Percentiles rank a stretch among this genome's conserved stretches.
Evolutionary conservation across 306 rosid species (phyloP).

Genomic region (Quercus berberidifolia): DNA sequence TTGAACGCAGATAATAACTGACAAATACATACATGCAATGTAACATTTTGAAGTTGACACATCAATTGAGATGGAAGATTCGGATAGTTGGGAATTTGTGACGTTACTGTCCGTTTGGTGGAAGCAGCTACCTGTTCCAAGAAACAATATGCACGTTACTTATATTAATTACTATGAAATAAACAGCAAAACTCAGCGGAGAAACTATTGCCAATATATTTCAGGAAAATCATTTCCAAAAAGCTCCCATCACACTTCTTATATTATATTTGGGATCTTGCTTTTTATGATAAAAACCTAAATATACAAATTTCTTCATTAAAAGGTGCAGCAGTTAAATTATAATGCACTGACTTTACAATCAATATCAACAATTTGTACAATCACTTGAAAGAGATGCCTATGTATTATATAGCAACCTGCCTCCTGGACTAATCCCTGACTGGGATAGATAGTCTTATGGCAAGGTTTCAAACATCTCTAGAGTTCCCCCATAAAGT

Average conservation of each 20-base stretch:
- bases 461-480: no score
- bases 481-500: no score
- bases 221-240: not conserved
- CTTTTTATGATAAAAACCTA: not conserved
- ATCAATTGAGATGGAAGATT: slow-evolving; percentile 84
- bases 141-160: slow-evolving; percentile 6
- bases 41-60: slow-evolving; percentile 86
- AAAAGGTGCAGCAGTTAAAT: not conserved
- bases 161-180: not conserved
- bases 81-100: slow-evolving; percentile 94
- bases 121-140: slow-evolving; percentile 81
- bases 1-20: no score
- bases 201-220: not conserved
- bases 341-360: not conserved
- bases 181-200: not conserved
- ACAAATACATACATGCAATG: slow-evolving; percentile 63
- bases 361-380: not conserved
- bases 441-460: no score
- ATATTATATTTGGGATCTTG: not conserved
- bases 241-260: not conserved
- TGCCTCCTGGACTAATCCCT: no score
- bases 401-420: no score
- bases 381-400: no score
- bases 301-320: not conserved
- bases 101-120: slow-evolving; percentile 81